Evolutionary conservation across 2,329 filamentous ascomycete genomes (phyloP).

Genomic region (Fusarium humuli): DNA sequence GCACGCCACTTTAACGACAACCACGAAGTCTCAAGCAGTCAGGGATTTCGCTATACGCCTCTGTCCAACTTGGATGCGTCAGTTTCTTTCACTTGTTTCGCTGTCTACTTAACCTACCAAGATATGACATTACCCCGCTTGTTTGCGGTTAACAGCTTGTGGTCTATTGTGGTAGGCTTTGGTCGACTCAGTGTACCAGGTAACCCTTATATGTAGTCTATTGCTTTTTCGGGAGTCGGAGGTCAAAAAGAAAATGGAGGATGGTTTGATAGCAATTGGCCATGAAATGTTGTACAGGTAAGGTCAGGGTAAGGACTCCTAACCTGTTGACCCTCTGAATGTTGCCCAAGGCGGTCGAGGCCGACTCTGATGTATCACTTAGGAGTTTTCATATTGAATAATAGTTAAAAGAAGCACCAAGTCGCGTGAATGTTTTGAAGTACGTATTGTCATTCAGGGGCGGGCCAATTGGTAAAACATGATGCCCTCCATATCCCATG

Average conservation of each 20-base stretch:
- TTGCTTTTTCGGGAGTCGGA: constrained; percentile 42
- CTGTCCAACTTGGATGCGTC: neutral
- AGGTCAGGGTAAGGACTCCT: constrained; percentile 66
- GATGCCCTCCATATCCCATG: constrained; percentile 49
- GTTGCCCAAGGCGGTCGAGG: constrained; percentile 34
- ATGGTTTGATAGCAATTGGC: constrained; percentile 29
- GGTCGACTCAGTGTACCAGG: constrained; percentile 40
- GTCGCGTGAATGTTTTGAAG: constrained; percentile 30
- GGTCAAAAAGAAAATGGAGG: constrained; percentile 22
- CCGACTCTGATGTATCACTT: constrained; percentile 43
- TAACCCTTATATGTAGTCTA: constrained; percentile 48
- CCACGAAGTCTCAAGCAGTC: constrained; percentile 3
- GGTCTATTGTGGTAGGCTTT: constrained; percentile 15
- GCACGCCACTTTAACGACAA: constrained; percentile 25
- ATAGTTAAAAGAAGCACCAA: constrained; percentile 29
- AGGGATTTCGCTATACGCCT: constrained; percentile 1
- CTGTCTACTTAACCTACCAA: constrained; percentile 21
- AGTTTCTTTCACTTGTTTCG: neutral
- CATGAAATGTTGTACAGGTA: constrained; percentile 55
- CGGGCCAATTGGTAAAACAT: constrained; percentile 46
- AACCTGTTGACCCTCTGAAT: constrained; percentile 51
- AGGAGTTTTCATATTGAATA: constrained; percentile 40
- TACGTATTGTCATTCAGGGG: constrained; percentile 45
- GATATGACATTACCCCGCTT: constrained; percentile 1
- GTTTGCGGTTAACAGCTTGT: neutral